Evolutionary conservation across 805 yeast species (phyloP).

Genomic region (Candida cerambycidarum): DNA sequence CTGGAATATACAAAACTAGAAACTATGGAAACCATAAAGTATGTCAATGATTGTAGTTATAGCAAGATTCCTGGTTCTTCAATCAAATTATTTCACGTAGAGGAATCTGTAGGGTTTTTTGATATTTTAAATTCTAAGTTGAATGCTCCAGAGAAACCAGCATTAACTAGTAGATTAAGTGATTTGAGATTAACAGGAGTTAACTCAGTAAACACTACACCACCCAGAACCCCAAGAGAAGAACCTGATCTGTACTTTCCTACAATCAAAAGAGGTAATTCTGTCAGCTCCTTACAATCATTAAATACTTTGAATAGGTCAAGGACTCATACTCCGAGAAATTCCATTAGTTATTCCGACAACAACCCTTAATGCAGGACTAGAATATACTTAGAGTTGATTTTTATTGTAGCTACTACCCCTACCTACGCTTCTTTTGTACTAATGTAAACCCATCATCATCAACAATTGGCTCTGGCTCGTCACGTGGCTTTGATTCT

Average conservation of each 20-base stretch:
- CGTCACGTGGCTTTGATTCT: conserved; percentile 23
- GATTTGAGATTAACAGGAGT: conserved; percentile 38
- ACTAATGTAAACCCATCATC: conserved; percentile 95
- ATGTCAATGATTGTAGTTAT: background rate
- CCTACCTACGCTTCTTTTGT: conserved; percentile 59
- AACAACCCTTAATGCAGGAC: too few species aligned
- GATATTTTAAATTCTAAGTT: conserved; percentile 17
- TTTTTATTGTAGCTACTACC: too few species aligned
- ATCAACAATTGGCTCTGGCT: conserved; percentile 79
- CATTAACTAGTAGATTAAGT: conserved; percentile 49
- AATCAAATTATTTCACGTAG: conserved; percentile 50
- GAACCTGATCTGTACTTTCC: conserved; percentile 27
- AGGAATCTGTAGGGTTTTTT: conserved; percentile 21
- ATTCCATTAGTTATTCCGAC: conserved; percentile 27
- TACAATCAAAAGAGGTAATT: conserved; percentile 19
- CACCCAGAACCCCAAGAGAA: conserved; percentile 27
- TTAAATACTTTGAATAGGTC: conserved; percentile 41
- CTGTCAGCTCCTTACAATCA: conserved; percentile 39
- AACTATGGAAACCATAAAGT: conserved; percentile 1
- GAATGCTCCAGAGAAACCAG: conserved; percentile 34
- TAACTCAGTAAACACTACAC: conserved; percentile 23
- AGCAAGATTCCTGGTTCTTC: conserved; percentile 26
- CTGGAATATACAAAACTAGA: conserved; percentile 2
- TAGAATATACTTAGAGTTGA: too few species aligned
- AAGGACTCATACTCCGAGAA: conserved; percentile 33